Evolutionary conservation across 169 alveolate species (phyloP).

Genomic region (Plasmodium knowlesi): DNA sequence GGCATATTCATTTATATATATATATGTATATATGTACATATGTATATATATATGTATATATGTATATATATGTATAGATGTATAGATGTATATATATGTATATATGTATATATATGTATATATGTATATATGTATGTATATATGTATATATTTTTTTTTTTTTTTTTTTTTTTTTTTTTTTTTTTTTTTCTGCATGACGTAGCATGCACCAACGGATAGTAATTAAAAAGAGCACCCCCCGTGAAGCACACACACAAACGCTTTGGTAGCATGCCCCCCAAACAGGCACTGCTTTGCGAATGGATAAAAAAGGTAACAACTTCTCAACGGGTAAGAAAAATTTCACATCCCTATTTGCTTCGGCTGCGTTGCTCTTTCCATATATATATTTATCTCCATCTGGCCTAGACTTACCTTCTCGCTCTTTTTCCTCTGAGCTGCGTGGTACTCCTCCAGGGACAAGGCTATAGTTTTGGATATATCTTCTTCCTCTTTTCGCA

Average conservation of each 20-base stretch:
- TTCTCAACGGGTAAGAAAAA: neutral
- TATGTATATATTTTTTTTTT: no score
- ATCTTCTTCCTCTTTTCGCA: constrained; percentile 73
- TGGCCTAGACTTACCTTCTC: constrained; percentile 11
- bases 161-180: no score
- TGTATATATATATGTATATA: no score
- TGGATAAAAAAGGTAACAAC: neutral
- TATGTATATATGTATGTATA: no score
- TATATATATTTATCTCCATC: neutral
- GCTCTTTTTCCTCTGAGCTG: constrained; percentile 18
- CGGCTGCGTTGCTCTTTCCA: neutral
- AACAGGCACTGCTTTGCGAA: neutral
- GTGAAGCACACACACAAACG: neutral
- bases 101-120: no score
- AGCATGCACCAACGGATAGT: neutral
- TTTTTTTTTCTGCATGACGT: neutral
- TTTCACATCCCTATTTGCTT: neutral
- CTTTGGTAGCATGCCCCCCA: neutral
- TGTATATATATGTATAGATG: no score
- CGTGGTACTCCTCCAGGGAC: constrained; percentile 66
- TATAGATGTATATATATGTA: no score
- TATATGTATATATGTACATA: no score
- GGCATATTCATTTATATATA: neutral
- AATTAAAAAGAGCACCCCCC: neutral
- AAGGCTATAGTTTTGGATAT: constrained; percentile 64